Base-by-base conservation (phyloP, 1,139 yeast genomes). In the Yamadazyma sp. region DNA sequence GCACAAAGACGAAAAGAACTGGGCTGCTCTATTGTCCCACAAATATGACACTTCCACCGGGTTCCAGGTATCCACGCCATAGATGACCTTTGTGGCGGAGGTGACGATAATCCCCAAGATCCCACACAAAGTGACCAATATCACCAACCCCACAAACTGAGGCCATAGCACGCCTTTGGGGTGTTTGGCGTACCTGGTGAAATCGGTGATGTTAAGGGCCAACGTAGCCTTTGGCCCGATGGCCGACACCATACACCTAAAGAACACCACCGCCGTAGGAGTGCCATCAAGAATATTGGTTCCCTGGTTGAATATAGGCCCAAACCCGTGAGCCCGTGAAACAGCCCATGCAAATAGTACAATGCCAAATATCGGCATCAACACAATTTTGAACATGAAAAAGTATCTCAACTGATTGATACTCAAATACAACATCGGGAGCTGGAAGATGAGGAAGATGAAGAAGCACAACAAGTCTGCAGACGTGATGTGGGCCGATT, bases 21-120 rank as follows among this genome's bases (percentile, higher is more conserved):
- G 44, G 24, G 72, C 80, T 11, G 73, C 68, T 45, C 78, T 56
- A 30, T 55, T 53, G 28, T 58, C 57, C 31, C 55, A 37, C 22
- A 52, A 38, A 15, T 35, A 47, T 43, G 54, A 56, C 24, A 42
- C 60, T 31, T 60, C 64, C 35, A 63, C 59, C 8, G 70, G 70
- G 38, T 65, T 60, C 73, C 73, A 67, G 39, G 62, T 43, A 11
- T 36, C 38, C 4, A 33, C 47, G 9, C 47, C 49, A 23, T 43
- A 45, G 30, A 54, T 45, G 14, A 40, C 49, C 28, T 45, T 37
- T 3, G 47, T 38, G 2, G 49, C 49, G 17, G 42, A 37, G 9
- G 49, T 45, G 5, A 45, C 47, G 18, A 45, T 42, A 29, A 44
- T 42, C 18, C 49, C 47, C 18, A 44, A 38, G 15, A 44, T 42